phyloP scores from a whole-genome alignment of 192 early-diverging fungal species.

The Coemansia sp. region DNA sequence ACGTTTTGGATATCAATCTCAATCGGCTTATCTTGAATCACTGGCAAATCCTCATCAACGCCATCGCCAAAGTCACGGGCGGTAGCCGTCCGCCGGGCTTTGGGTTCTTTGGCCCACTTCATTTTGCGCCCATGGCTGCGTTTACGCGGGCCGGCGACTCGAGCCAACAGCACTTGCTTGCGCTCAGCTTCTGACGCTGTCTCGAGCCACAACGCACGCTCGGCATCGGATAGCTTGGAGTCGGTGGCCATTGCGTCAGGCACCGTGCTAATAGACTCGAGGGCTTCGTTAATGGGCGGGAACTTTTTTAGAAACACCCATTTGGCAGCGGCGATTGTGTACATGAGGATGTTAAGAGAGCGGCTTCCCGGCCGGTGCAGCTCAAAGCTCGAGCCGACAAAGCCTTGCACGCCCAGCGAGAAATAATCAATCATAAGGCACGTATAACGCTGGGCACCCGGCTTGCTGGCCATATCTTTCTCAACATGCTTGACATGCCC shows the following conservation, averaged over 20 bases:
- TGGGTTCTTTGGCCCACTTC: conserved; percentile 44
- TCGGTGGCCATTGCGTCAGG: conserved; percentile 54
- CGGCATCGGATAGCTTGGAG: conserved; percentile 34
- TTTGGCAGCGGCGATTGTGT: conserved; percentile 61
- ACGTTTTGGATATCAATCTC: conserved; percentile 75
- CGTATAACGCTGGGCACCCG: conserved; percentile 50
- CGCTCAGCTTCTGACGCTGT: conserved; percentile 27
- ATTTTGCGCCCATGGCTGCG: conserved; percentile 43
- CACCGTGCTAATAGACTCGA: conserved; percentile 59
- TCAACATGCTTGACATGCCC: conserved; percentile 66
- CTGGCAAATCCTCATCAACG: conserved; percentile 43
- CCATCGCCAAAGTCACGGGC: conserved; percentile 46
- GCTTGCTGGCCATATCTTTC: conserved; percentile 48
- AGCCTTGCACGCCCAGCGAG: conserved; percentile 71
- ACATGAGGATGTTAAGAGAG: conserved; percentile 64
- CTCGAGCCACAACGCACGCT: conserved; percentile 40
- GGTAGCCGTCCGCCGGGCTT: conserved; percentile 29
- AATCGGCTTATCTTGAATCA: conserved; percentile 61
- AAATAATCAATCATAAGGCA: conserved; percentile 73
- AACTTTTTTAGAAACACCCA: conserved; percentile 65
- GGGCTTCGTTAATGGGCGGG: conserved; percentile 60
- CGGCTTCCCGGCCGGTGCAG: conserved; percentile 65
- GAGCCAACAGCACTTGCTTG: conserved; percentile 38
- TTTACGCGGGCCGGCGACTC: conserved; percentile 35
- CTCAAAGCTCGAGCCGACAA: conserved; percentile 72